Conservation (phyloP, 192 early-diverging fungal genomes). For the Umbelopsis sp. region DNA sequence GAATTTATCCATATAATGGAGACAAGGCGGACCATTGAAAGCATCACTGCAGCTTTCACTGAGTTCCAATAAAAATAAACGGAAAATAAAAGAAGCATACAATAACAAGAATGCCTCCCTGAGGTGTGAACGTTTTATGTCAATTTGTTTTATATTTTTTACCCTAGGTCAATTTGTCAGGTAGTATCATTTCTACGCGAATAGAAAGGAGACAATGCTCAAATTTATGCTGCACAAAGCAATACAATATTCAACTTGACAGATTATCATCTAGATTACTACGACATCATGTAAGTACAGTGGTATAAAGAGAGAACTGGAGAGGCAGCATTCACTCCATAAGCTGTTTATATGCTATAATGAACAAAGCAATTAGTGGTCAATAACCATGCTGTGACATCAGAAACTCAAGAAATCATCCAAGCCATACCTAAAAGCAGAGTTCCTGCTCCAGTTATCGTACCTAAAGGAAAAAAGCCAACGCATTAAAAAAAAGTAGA, state of each 20-base stretch:
- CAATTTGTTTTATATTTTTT: background rate
- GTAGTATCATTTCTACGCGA: too few relatives aligned
- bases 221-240: background rate
- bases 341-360: background rate
- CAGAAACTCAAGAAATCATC: background rate
- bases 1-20: too few relatives aligned
- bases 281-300: too few relatives aligned
- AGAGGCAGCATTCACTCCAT: background rate
- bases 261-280: background rate
- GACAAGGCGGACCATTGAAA: too few relatives aligned
- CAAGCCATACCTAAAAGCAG: conserved; percentile 61
- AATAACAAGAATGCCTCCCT: too few relatives aligned
- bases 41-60: too few relatives aligned
- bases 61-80: too few relatives aligned
- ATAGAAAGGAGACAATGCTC: too few relatives aligned
- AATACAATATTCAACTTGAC: background rate
- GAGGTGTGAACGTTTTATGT: too few relatives aligned
- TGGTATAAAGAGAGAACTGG: too few relatives aligned
- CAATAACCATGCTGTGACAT: background rate
- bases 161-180: background rate
- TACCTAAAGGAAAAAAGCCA: conserved; percentile 37
- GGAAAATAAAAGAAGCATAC: too few relatives aligned
- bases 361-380: background rate
- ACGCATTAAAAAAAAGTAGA: background rate
- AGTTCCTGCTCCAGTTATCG: conserved; percentile 83